phyloP scores from a whole-genome alignment of 2,329 filamentous ascomycete species.

The Xylariomycetidae sp. region DNA sequence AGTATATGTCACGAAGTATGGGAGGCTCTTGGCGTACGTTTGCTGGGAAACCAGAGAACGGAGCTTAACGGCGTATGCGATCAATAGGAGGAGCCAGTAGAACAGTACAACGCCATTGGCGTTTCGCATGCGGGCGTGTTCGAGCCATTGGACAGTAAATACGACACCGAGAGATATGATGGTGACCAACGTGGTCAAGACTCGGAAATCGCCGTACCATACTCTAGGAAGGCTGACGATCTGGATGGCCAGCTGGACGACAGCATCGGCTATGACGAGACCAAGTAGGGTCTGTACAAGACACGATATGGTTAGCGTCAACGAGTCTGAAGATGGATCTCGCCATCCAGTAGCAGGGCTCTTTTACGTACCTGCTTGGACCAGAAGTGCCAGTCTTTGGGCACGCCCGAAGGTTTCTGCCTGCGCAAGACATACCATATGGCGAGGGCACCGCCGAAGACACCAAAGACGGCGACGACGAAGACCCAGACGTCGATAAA shows the following conservation, averaged over 20 bases:
- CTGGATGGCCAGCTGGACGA: constrained; percentile 71
- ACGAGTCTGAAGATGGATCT: too few relatives aligned
- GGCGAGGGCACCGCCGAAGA: constrained; percentile 71
- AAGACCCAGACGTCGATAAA: constrained; percentile 92
- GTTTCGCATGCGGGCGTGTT: constrained; percentile 77
- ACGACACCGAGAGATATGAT: constrained; percentile 69
- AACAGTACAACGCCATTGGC: constrained; percentile 85
- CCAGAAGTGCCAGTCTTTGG: constrained; percentile 91
- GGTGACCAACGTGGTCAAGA: constrained; percentile 73
- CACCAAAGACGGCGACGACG: constrained; percentile 70
- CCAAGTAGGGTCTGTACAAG: constrained; percentile 21
- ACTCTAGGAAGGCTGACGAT: constrained; percentile 62
- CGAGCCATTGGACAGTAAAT: constrained; percentile 77
- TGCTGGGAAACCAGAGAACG: constrained; percentile 80
- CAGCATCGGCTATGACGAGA: constrained; percentile 63
- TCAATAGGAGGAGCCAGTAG: constrained; percentile 85
- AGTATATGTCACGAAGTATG: constrained; percentile 76
- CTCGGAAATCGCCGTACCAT: constrained; percentile 79
- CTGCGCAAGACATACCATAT: constrained; percentile 74
- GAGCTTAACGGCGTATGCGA: constrained; percentile 75
- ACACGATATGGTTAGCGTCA: constrained; percentile 5
- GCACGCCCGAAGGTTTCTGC: constrained; percentile 59
- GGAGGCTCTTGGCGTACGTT: constrained; percentile 58
- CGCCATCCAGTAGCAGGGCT: not conserved
- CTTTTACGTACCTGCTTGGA: constrained; percentile 68